These are phyloP conservation scores for Sporothrix euskadiensis DNA, from an alignment of 2,329 filamentous ascomycete species.

Conservation along the genomic window DNA sequence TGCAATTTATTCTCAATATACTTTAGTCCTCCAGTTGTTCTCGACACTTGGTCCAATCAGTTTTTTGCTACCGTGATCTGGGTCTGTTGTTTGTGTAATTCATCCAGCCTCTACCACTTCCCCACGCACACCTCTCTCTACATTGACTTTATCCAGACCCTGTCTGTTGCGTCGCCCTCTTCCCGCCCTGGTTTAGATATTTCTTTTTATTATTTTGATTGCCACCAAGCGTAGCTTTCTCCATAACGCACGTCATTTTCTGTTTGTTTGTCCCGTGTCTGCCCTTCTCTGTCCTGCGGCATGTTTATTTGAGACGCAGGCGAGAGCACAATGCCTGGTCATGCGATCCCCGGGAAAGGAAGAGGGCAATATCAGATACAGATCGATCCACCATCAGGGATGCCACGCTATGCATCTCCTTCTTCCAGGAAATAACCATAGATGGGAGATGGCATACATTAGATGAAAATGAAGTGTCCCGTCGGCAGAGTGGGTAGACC, in stretches of 20 bases:
- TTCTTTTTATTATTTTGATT: neutral
- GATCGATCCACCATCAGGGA: neutral
- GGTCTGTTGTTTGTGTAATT: neutral
- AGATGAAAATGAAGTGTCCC: neutral
- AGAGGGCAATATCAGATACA: neutral
- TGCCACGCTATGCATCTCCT: neutral
- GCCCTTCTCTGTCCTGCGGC: neutral
- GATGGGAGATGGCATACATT: neutral
- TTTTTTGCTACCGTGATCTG: neutral
- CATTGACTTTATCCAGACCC: conserved; percentile 9
- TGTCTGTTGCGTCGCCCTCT: neutral
- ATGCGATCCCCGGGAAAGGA: conserved; percentile 7
- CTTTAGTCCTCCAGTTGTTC: too few relatives aligned
- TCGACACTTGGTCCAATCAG: neutral
- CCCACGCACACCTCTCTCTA: neutral
- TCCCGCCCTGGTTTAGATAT: neutral
- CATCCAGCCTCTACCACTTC: neutral
- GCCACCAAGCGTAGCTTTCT: neutral
- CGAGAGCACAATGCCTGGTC: conserved; percentile 9
- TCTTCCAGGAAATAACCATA: neutral
- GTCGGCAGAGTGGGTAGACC: neutral
- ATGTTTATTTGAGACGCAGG: conserved; percentile 14
- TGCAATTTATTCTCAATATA: neutral
- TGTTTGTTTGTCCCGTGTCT: neutral
- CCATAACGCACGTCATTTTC: neutral